Evolutionary conservation across 306 rosid genomes (phyloP).

Genomic region (Bauhinia variegata): DNA sequence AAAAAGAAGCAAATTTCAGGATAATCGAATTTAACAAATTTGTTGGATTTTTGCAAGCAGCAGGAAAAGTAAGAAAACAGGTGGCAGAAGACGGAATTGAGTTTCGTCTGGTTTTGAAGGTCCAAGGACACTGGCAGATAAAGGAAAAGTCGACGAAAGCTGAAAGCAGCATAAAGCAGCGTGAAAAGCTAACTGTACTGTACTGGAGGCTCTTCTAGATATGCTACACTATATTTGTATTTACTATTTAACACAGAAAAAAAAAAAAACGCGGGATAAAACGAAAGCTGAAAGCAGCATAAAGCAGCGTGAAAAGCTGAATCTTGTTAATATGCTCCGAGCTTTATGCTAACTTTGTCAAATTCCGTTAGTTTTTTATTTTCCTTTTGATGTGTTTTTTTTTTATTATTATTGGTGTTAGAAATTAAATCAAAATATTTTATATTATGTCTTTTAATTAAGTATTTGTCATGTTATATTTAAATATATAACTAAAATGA

Average conservation of each 20-base stretch:
- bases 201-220: not conserved
- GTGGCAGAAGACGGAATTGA: slow-evolving; percentile 18
- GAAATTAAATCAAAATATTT: too few species aligned
- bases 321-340: too few species aligned
- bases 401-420: too few species aligned
- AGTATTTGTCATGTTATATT: too few species aligned
- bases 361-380: too few species aligned
- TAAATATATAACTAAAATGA: too few species aligned
- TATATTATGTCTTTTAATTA: too few species aligned
- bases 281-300: too few species aligned
- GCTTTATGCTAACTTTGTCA: not conserved
- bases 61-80: not conserved
- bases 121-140: not conserved
- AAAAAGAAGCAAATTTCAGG: too few species aligned
- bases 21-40: too few species aligned
- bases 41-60: not conserved
- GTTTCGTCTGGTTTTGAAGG: slow-evolving; percentile 7
- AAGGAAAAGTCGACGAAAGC: not conserved
- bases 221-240: not conserved
- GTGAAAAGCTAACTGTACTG: not conserved
- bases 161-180: not conserved
- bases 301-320: not conserved
- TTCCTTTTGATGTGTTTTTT: too few species aligned
- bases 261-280: too few species aligned
- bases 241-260: not conserved